Base-by-base conservation (phyloP, 257 asterid genomes). In the Nyctanthes arbortristis region DNA sequence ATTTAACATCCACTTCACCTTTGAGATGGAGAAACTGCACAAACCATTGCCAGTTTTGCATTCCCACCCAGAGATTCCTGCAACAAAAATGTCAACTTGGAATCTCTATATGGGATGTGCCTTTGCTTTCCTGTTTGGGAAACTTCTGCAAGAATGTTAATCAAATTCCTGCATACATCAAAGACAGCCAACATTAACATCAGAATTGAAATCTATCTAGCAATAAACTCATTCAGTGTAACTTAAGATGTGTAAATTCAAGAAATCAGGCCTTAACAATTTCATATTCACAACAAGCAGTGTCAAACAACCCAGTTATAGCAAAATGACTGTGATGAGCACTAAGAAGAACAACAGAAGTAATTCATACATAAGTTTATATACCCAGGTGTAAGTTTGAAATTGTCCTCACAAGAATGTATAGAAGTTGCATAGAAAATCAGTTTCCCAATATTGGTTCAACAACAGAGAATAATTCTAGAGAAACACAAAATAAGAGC, bases 51-150 rank as follows among this genome's bases (percentile, higher is more conserved):
- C 79, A 94, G 72, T 87, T 94, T 94, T 49, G 99, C 97, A 68
- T 94, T 94, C 43, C 97, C 99, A 39, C 99, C 99, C 9, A 94
- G 86, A 66, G 99, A 94, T 79, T 94, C 99, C 84, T 94, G 99
- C 75, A 94, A 82, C 75, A 94, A 79, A 82, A 94, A 94, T 40
- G 99, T 94, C 84, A 94, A 74, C 81, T 94, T 94, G 58, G 99
- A 94, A 84, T 93, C 99, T 84, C 99, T 84, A 72, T 93, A 93
- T 4, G 99, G 98, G 66, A 93, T 89, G 84, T 93, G 99, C 77
- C 99, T 86, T 58, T 86, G 96, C 79, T 84, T 93, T 84, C 99
- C 99, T 61, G 96, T 88, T 71, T 93, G 96, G 24, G 99, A 90
- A 74, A 93, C 95, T 81, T 93, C 99, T 33, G 97, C 99, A 27